Percentiles rank a stretch among this genome's conserved stretches.
Evolutionary conservation across 1,284 basidiomycete genomes (phyloP).

Genomic region (Ustilago sp.): DNA sequence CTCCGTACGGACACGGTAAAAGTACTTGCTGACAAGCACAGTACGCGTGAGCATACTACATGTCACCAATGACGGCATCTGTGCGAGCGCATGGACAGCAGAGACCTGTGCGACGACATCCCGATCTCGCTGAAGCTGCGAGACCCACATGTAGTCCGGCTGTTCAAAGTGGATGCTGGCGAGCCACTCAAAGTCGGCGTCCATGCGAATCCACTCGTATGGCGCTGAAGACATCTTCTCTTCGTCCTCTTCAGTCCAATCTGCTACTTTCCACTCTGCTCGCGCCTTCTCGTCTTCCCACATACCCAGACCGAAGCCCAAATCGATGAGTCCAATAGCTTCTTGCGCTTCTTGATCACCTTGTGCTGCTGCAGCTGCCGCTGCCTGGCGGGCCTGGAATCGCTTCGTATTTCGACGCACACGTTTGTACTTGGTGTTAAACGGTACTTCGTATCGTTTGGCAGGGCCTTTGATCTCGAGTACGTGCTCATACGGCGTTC

Average conservation of each 20-base stretch:
- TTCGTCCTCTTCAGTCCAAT: conserved; percentile 98
- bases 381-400: conserved; percentile 91
- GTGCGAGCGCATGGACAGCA: conserved; percentile 73
- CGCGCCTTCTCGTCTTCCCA: conserved; percentile 86
- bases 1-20: conserved; percentile 95
- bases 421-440: conserved; percentile 99
- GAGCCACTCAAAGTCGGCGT: conserved; percentile 99
- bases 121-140: conserved; percentile 92
- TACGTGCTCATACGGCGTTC: conserved; percentile 98
- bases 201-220: conserved; percentile 99
- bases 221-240: conserved; percentile 83
- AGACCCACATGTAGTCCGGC: conserved; percentile 99
- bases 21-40: conserved; percentile 94
- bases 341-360: conserved; percentile 79
- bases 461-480: conserved; percentile 87
- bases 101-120: conserved; percentile 85
- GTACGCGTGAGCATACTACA: conserved; percentile 92
- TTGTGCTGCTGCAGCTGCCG: conserved; percentile 90
- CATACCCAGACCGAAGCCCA: conserved; percentile 92
- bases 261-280: conserved; percentile 86
- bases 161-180: conserved; percentile 91
- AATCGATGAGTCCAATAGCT: conserved; percentile 92
- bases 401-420: conserved; percentile 93
- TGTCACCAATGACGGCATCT: conserved; percentile 86
- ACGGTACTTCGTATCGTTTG: conserved; percentile 95